Evolutionary conservation across 2,329 filamentous ascomycete genomes (phyloP), one percentile per base, ranked within the genome.

Genomic region (Epichloe coenophiala): DNA sequence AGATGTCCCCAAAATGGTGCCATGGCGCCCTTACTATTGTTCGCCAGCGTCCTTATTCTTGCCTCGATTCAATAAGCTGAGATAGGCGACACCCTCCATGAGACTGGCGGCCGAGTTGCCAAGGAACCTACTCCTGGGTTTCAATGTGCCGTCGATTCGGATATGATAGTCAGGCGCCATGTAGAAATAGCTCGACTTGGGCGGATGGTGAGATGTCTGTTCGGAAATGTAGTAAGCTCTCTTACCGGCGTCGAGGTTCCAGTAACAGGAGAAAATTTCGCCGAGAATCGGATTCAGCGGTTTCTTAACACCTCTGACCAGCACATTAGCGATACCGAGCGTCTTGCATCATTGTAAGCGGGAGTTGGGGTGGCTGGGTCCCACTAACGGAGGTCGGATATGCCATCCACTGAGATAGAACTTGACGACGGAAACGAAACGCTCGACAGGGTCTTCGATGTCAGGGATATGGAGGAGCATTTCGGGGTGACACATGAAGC

Each of bases 341-440:
- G 15, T n/a, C 12, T 17, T 7, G 17, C n/a, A 35, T 6, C n/a
- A 27, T 35, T 27, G 19, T 12, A 9, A 5, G n/a, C 15, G 37
- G 2, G n/a, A n/a, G 31, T 15, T 13, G 11, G 8, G 9, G 42
- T 19, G 15, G 31, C 48, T 13, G 36, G 50, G 33, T 17, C 37
- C 15, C 39, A 76, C 86, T 63, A 78, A 95, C 88, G 89, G 86
- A 63, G 93, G 93, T 68, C 91, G 93, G 65, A 98, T 96, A 67
- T 98, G 93, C 93, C 93, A 98, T 61, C 93, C 93, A 67, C 89
- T 95, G 43, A 98, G 75, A 68, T 98, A 98, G 68, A 98, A 98
- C 69, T 94, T 96, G 64, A 96, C 88, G 47, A 98, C 93, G 13
- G 89, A 87, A 33, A 97, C 82, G 63, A 98, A 98, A 65, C 93